A percentile compares a stretch with the other conserved stretches of the same genome.
Conservation (phyloP, 257 asterid genomes). For the Nicotiana benthamiana region DNA sequence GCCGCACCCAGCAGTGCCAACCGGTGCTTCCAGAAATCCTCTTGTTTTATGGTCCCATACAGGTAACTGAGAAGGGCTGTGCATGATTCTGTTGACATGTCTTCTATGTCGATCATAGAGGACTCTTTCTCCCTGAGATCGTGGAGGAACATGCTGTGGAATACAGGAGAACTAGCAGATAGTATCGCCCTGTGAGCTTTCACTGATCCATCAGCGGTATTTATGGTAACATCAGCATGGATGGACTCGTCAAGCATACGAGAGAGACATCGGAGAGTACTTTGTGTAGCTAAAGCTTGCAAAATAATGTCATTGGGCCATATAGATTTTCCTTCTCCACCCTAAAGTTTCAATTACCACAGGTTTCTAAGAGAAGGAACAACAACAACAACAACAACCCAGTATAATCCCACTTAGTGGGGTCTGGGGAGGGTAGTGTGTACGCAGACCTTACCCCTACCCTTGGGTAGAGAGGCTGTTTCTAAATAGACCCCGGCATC, state of each 20-base stretch:
- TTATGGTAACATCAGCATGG: conserved; percentile 74
- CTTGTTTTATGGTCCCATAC: conserved; percentile 77
- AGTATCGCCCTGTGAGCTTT: conserved; percentile 77
- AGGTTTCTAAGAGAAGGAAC: neutral
- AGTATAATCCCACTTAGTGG: too few relatives aligned
- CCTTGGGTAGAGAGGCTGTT: too few relatives aligned
- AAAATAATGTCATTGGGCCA: conserved; percentile 58
- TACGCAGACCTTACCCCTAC: too few relatives aligned
- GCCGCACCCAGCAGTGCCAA: conserved; percentile 74
- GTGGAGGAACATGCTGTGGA: conserved; percentile 83
- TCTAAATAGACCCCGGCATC: too few relatives aligned
- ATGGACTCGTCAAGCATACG: conserved; percentile 76
- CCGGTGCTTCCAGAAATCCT: conserved; percentile 90
- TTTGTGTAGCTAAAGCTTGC: conserved; percentile 51
- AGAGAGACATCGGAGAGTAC: conserved; percentile 62
- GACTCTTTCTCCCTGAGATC: conserved; percentile 85
- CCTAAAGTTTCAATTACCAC: conserved; percentile 31
- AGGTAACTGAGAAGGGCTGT: conserved; percentile 64
- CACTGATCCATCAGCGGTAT: conserved; percentile 60
- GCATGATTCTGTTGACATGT: conserved; percentile 82
- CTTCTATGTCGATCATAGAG: conserved; percentile 66
- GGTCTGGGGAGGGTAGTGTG: too few relatives aligned
- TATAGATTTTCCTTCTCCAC: conserved; percentile 58
- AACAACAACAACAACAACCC: too few relatives aligned
- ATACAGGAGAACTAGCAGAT: conserved; percentile 82